Percentiles rank a stretch among this genome's conserved stretches.
These are phyloP conservation scores for Tothia fuscella DNA, from an alignment of 2,329 filamentous ascomycete genomes.

Conservation along the genomic window DNA sequence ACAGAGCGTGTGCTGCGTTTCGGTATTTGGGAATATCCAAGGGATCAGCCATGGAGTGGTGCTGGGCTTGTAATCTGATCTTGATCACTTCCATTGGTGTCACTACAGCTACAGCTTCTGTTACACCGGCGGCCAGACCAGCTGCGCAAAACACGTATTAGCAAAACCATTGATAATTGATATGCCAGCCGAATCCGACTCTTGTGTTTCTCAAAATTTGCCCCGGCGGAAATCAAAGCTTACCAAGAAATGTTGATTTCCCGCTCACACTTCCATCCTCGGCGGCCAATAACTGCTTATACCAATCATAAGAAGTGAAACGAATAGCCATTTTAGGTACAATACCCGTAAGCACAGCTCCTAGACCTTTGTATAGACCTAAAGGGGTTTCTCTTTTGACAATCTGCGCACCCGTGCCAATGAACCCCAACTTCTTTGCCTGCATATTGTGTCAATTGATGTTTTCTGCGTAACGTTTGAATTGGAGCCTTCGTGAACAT, in stretches of 20 bases:
- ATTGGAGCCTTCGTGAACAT: constrained; percentile 20
- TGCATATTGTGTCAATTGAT: constrained; percentile 17
- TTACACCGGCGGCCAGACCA: constrained; percentile 84
- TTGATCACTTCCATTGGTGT: constrained; percentile 99
- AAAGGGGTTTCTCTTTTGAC: constrained; percentile 81
- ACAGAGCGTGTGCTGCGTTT: constrained; percentile 71
- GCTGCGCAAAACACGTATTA: constrained; percentile 35
- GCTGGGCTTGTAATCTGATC: constrained; percentile 94
- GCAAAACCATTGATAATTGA: background rate
- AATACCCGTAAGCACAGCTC: constrained; percentile 90
- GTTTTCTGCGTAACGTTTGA: too few relatives aligned
- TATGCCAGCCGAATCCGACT: too few relatives aligned
- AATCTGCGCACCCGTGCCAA: constrained; percentile 76
- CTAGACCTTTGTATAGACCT: constrained; percentile 95
- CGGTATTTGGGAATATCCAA: constrained; percentile 95
- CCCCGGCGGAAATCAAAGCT: constrained; percentile 20
- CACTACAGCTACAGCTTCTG: constrained; percentile 90
- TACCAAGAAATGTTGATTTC: constrained; percentile 59
- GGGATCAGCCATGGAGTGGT: constrained; percentile 95
- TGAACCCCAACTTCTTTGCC: constrained; percentile 72
- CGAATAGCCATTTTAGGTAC: constrained; percentile 99
- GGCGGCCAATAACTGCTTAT: constrained; percentile 73
- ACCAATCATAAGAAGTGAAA: constrained; percentile 93
- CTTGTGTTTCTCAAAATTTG: too few relatives aligned
- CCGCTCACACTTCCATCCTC: constrained; percentile 55